A percentile compares a stretch with the other conserved stretches of the same genome.
Conservation (phyloP, 495 filamentous ascomycete genomes). For the Xylaria venustula region DNA sequence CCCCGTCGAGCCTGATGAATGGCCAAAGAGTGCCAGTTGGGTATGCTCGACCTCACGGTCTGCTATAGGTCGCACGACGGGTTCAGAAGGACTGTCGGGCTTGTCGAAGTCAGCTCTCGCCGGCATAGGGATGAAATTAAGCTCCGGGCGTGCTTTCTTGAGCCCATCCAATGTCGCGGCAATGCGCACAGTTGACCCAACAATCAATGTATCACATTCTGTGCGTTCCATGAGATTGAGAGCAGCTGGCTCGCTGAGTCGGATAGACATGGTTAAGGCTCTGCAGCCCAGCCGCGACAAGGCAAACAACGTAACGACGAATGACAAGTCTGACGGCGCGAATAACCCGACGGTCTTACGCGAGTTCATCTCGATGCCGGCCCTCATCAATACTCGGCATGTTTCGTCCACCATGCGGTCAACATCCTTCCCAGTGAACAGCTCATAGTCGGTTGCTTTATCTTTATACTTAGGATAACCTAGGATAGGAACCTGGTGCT, state of each 20-base stretch:
- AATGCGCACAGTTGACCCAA: constrained; percentile 35
- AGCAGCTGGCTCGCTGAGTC: constrained; percentile 52
- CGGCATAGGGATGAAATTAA: constrained; percentile 34
- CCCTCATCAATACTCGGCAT: constrained; percentile 23
- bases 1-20: constrained; percentile 60
- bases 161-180: constrained; percentile 45
- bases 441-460: constrained; percentile 42
- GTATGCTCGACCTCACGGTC: constrained; percentile 35
- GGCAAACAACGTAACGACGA: constrained; percentile 57
- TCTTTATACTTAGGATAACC: constrained; percentile 46
- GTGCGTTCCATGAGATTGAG: constrained; percentile 50
- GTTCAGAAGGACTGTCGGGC: constrained; percentile 20
- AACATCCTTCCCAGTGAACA: constrained; percentile 52
- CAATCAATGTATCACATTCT: constrained; percentile 39
- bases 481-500: constrained; percentile 50
- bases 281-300: constrained; percentile 58
- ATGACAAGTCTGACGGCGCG: constrained; percentile 55
- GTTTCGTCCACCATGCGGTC: constrained; percentile 54
- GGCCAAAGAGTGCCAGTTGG: constrained; percentile 47
- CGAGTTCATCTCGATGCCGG: constrained; percentile 36
- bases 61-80: constrained; percentile 30
- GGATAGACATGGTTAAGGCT: constrained; percentile 58
- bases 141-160: constrained; percentile 28
- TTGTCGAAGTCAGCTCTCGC: constrained; percentile 35
- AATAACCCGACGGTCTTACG: constrained; percentile 50